Base-by-base conservation (phyloP, 164 flowering plant species). In the Cinnamomum micranthum region DNA sequence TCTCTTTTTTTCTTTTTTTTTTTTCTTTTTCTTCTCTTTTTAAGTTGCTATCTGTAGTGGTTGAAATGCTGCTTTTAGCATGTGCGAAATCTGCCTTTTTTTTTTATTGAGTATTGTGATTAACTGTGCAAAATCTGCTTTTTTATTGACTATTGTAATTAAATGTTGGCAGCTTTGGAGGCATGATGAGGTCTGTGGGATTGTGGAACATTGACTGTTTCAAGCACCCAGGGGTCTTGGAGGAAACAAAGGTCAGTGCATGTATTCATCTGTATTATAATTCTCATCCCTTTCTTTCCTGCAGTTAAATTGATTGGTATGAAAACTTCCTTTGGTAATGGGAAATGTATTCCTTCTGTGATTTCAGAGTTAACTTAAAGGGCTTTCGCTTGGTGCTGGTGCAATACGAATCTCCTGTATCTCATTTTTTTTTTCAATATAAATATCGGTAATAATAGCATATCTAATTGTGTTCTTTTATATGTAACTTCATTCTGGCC, bases 201-300 rank as follows among this genome's bases (percentile, higher is more conserved):
- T 78, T 90, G 52, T 89, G 93, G 90, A 89, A 90, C 81, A 90
- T 90, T n/a, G 91, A 85, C 83, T 93, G 97, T 86, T 90, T 91
- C 87, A 88, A 79, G 85, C 92, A 85, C 31, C 22, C 81, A 12
- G 75, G 60, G 14, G 81, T 69, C 66, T 76, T 50, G 71, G 62
- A 50, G 50, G 41, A 65, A 59, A 74, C 4, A 15, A 52, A 81
- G 80, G 79, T 73, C 69, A 73, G 83, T 76, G 75, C 60, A 52
- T 71, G 66, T 20, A 11, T 47, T 47, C 2, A 17, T 68, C 60
- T 55, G 60, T 17, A 55, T 55, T 20, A 15, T 15, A 55, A 55
- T 55, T 41, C n/a, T 55, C 60, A 55, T 55, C n/a, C 20, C 7
- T 15, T 55, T 55, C n/a, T 20, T 55, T 55, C 3, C 60, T 4